Conservation (phyloP, 2,329 filamentous ascomycete genomes). For the Fusarium beomiforme region DNA sequence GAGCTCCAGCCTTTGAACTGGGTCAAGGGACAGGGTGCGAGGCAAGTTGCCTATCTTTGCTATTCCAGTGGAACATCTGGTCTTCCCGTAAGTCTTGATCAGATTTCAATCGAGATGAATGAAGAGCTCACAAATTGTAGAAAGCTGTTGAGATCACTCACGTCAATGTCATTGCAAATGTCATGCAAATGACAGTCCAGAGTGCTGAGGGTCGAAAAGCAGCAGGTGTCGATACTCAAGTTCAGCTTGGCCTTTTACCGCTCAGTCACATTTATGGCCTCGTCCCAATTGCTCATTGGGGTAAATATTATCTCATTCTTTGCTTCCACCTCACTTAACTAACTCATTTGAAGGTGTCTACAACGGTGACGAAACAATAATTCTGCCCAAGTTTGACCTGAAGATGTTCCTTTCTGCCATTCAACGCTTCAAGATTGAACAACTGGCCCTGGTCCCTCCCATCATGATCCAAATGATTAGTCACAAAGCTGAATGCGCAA, state of each 20-base stretch:
- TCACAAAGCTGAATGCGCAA: constrained; percentile 64
- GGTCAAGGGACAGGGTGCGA: constrained; percentile 71
- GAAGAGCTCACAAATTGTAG: constrained; percentile 49
- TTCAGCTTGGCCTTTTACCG: constrained; percentile 75
- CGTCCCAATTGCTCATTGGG: constrained; percentile 68
- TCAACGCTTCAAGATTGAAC: constrained; percentile 73
- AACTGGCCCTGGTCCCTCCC: constrained; percentile 77
- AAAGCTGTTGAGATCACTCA: constrained; percentile 90
- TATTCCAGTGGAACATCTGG: constrained; percentile 85
- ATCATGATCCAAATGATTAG: constrained; percentile 80
- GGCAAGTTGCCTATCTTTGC: constrained; percentile 79
- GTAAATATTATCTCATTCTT: background rate
- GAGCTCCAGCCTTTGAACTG: constrained; percentile 66
- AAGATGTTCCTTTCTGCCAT: constrained; percentile 70
- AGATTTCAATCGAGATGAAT: background rate
- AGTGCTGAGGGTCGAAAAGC: constrained; percentile 52
- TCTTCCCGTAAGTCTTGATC: constrained; percentile 66
- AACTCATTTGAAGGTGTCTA: constrained; percentile 59
- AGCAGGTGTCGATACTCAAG: constrained; percentile 51
- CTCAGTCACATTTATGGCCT: constrained; percentile 86
- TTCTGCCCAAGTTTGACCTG: constrained; percentile 81
- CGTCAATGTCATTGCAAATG: constrained; percentile 80
- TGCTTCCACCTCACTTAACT: constrained; percentile 51
- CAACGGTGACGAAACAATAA: constrained; percentile 77
- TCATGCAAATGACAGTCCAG: constrained; percentile 67